Evolutionary conservation across 257 asterid species (phyloP).

Genomic region (Dorcoceras hygrometricum): DNA sequence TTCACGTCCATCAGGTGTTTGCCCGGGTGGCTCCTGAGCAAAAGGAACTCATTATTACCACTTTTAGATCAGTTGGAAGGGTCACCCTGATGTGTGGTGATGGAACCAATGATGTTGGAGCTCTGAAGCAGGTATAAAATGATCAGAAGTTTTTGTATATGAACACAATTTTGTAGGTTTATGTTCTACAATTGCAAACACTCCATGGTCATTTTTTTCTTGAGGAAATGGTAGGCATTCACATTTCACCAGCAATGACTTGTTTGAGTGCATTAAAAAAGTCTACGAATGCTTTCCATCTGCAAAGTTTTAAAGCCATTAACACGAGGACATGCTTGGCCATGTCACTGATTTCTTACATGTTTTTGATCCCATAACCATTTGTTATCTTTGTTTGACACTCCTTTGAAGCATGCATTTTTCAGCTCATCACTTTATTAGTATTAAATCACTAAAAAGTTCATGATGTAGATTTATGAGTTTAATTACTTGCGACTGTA

Average conservation of each 20-base stretch:
- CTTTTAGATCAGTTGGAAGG: conserved; percentile 95
- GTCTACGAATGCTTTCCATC: not conserved
- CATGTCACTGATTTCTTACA: not conserved
- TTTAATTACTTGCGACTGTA: not conserved
- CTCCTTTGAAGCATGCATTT: not conserved
- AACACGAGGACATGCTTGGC: not conserved
- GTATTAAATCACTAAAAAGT: not conserved
- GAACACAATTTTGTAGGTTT: not conserved
- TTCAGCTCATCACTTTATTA: not conserved
- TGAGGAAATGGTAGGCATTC: conserved; percentile 1
- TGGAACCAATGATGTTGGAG: conserved; percentile 99
- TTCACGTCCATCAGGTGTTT: conserved; percentile 56
- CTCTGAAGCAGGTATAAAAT: conserved; percentile 82
- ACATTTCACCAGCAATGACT: not conserved
- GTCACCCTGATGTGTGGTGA: conserved; percentile 96
- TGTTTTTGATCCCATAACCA: not conserved
- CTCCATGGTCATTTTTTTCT: not conserved
- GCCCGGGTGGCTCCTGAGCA: conserved; percentile 99
- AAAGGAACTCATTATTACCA: conserved; percentile 93
- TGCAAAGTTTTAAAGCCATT: not conserved
- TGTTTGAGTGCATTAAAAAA: not conserved
- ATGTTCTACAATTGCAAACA: not conserved
- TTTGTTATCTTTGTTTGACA: not conserved
- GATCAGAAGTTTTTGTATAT: not conserved
- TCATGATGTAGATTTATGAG: not conserved